Base-by-base conservation (phyloP, 169 alveolate species). In the Babesia divergens region DNA sequence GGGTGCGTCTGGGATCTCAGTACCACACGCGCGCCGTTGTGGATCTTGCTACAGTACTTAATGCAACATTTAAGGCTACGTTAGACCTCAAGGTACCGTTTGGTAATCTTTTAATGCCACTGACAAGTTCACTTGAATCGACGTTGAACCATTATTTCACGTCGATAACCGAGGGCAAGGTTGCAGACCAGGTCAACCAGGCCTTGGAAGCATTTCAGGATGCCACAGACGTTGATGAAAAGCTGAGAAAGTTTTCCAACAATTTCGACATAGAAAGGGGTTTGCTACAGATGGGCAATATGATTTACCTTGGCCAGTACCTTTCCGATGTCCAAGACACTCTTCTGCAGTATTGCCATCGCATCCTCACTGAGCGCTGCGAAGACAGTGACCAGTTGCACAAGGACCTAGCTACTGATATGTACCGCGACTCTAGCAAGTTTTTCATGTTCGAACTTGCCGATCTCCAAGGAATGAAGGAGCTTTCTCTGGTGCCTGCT, bases 1-100 rank as follows among this genome's bases (percentile, higher is more conserved):
- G 85, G 85, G 20, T 9, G 32, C 51, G 49, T 31, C n/a, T 76
- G 8, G 65, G 59, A 16, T 40, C 65, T 11, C 55, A 64, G 49
- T 42, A 44, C 38, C 60, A 62, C 37, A 65, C 85, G 32, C 42
- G 60, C 22, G 85, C 77, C 11, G 81, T 55, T 7, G 81, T 76
- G 37, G 79, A 76, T 42, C 16, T 76, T 65, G 65, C 60, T 24
- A 52, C 74, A 29, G 85, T 76, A 13, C 67, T 76, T 8, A 40
- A 76, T 34, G 62, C 62, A 18, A 59, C 74, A 0, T 13, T 65
- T 7, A 50, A 52, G 16, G 85, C 85, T 13, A 58, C 68, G 2
- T 49, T 76, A 14, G 60, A 58, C 40, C 74, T 76, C 34, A 26
- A 46, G 26, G 55, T 50, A 20, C 85, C 85, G 24, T 35, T 67